phyloP scores from a whole-genome alignment of 352 stramenopile genomes.

The Globisporangium middletonii region DNA sequence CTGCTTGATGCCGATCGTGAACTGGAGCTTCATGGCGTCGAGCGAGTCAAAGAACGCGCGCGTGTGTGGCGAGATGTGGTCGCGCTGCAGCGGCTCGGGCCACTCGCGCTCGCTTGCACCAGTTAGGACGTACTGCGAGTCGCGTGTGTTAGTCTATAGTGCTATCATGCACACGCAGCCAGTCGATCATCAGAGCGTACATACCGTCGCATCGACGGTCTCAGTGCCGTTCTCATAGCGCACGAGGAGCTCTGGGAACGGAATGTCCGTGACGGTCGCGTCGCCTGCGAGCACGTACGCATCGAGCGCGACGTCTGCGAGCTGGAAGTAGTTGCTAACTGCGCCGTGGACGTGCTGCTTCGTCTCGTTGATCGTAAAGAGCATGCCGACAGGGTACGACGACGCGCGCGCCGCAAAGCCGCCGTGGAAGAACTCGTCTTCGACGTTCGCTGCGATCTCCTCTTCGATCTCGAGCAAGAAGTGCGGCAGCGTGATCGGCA shows the following conservation, averaged over 20 bases:
- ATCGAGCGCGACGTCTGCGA: slow-evolving; percentile 49
- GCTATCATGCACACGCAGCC: too few relatives aligned
- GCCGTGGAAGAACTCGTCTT: slow-evolving; percentile 52
- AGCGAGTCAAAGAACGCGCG: slow-evolving; percentile 60
- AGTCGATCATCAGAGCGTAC: not conserved
- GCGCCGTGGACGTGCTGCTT: slow-evolving; percentile 60
- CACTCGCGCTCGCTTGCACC: slow-evolving; percentile 35
- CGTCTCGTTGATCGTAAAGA: slow-evolving; percentile 73
- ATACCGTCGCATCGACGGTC: slow-evolving; percentile 16
- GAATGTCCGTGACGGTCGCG: slow-evolving; percentile 14
- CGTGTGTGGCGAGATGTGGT: slow-evolving; percentile 25
- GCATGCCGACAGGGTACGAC: slow-evolving; percentile 46
- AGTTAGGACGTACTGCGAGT: slow-evolving; percentile 34
- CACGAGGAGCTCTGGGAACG: slow-evolving; percentile 44
- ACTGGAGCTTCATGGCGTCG: slow-evolving; percentile 52
- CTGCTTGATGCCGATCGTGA: slow-evolving; percentile 39
- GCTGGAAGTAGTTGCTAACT: slow-evolving; percentile 52
- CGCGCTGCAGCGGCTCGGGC: slow-evolving; percentile 36
- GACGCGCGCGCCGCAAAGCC: slow-evolving; percentile 48
- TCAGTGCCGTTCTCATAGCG: slow-evolving; percentile 25
- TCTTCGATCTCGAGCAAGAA: slow-evolving; percentile 65
- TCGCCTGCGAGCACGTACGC: slow-evolving; percentile 30
- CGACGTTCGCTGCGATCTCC: slow-evolving; percentile 54
- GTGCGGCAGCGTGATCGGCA: slow-evolving; percentile 43
- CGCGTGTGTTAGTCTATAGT: not conserved